These are phyloP conservation scores for Phanerodontia chrysosporium DNA, from an alignment of 768 basidiomycete species.

Conservation along the genomic window DNA sequence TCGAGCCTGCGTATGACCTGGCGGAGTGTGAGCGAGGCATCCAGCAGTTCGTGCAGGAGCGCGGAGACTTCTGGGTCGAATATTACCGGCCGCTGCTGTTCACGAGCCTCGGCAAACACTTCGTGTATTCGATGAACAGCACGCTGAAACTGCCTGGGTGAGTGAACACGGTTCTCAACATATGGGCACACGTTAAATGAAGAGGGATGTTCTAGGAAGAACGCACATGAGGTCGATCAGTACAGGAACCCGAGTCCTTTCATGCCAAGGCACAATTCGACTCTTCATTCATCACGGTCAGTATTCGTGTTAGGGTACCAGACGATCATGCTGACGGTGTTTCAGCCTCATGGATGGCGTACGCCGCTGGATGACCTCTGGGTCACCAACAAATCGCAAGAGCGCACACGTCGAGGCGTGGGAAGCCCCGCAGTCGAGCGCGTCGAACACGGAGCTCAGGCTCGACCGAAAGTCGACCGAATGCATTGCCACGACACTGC, in stretches of 20 bases:
- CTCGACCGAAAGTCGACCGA: slow-evolving; percentile 46
- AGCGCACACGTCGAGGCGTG: slow-evolving; percentile 36
- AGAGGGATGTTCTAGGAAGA: slow-evolving; percentile 43
- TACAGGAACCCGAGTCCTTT: slow-evolving; percentile 76
- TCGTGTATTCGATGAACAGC: slow-evolving; percentile 91
- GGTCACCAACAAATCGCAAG: slow-evolving; percentile 38
- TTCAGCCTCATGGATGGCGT: slow-evolving; percentile 73
- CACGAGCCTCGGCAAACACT: slow-evolving; percentile 83
- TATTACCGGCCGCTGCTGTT: slow-evolving; percentile 84
- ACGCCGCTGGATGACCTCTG: slow-evolving; percentile 69
- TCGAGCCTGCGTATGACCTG: neutral
- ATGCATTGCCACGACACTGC: slow-evolving; percentile 48
- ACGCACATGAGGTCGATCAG: slow-evolving; percentile 38
- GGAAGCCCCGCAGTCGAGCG: slow-evolving; percentile 23
- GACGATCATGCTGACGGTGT: neutral
- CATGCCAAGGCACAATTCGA: slow-evolving; percentile 46
- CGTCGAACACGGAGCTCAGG: slow-evolving; percentile 16
- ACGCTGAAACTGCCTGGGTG: slow-evolving; percentile 81
- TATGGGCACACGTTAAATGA: too few species aligned
- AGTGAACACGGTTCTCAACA: too few species aligned
- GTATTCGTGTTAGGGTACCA: neutral
- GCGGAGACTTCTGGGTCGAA: slow-evolving; percentile 81
- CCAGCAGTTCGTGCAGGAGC: slow-evolving; percentile 50
- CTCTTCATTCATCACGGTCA: slow-evolving; percentile 35
- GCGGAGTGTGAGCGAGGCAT: slow-evolving; percentile 64